Percentiles rank a stretch among this genome's conserved stretches.
phyloP scores from a whole-genome alignment of 495 filamentous ascomycete genomes.

The Aspergillus wentii region DNA sequence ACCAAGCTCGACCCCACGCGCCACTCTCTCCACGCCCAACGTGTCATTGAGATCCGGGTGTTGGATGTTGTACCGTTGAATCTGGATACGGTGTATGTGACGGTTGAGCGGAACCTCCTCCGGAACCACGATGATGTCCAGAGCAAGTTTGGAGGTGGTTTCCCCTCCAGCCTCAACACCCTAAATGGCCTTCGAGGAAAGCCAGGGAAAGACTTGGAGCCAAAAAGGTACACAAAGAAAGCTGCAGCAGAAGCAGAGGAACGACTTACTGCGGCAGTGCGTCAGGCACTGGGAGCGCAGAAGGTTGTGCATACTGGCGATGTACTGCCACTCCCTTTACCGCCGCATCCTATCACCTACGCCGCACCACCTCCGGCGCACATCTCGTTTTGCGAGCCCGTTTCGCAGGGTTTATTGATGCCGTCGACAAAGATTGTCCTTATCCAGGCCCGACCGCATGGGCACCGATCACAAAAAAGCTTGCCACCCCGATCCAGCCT shows the following conservation, averaged over 20 bases:
- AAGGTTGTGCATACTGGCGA: conserved; percentile 81
- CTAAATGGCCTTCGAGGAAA: conserved; percentile 37
- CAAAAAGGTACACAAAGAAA: conserved; percentile 32
- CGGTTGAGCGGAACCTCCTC: conserved; percentile 70
- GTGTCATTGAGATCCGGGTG: conserved; percentile 73
- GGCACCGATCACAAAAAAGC: conserved; percentile 25
- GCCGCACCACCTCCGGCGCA: conserved; percentile 70
- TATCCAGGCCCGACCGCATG: conserved; percentile 51
- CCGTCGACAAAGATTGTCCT: conserved; percentile 67
- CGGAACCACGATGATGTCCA: conserved; percentile 58
- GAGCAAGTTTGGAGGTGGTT: conserved; percentile 58
- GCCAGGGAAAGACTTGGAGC: conserved; percentile 28
- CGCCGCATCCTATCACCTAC: conserved; percentile 86
- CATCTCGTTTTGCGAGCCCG: conserved; percentile 62
- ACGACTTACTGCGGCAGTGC: conserved; percentile 69
- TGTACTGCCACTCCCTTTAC: conserved; percentile 73
- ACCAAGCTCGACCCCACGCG: conserved; percentile 53
- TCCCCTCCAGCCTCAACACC: conserved; percentile 28
- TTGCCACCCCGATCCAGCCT: conserved; percentile 24
- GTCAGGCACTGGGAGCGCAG: conserved; percentile 63
- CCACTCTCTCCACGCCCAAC: conserved; percentile 49
- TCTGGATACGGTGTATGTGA: conserved; percentile 81
- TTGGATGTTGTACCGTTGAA: conserved; percentile 74
- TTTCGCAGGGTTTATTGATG: conserved; percentile 78
- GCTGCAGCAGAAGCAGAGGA: conserved; percentile 50